These are phyloP conservation scores for Trichoderma asperellum DNA, from an alignment of 2,329 filamentous ascomycete genomes.

Conservation along the genomic window DNA sequence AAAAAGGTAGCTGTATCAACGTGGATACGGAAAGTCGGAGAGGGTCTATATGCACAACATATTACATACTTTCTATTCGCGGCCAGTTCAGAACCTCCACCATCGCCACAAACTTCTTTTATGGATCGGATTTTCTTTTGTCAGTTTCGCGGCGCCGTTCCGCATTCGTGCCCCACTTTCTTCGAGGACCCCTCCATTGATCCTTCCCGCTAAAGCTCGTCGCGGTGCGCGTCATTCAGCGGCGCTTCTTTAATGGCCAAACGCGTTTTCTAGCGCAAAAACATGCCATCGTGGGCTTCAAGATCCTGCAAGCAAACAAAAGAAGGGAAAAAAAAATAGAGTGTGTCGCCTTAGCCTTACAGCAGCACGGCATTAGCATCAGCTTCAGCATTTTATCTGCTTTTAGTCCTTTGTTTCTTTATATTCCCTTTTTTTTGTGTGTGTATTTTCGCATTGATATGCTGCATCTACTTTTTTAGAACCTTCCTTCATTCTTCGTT, in stretches of 20 bases:
- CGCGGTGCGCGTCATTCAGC: constrained; percentile 29
- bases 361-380: not conserved
- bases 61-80: not conserved
- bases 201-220: constrained; percentile 26
- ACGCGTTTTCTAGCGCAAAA: constrained; percentile 28
- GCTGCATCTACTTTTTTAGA: constrained; percentile 21
- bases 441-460: constrained; percentile 22
- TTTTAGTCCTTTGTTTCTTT: not conserved
- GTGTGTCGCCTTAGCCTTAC: not conserved
- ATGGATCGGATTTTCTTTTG: not conserved
- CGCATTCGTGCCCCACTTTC: constrained; percentile 16
- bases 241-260: constrained; percentile 20
- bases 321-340: not conserved
- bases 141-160: constrained; percentile 1
- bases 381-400: constrained; percentile 20
- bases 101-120: not conserved
- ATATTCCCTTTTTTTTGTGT: not conserved
- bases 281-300: constrained; percentile 22
- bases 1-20: not conserved
- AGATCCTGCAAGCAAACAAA: constrained; percentile 10
- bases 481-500: constrained; percentile 1
- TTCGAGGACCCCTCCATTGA: constrained; percentile 26
- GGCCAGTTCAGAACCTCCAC: not conserved
- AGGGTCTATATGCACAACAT: not conserved
- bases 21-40: not conserved